These are phyloP conservation scores for Eremochloa ophiuroides DNA, from an alignment of 176 grass and related monocot genomes.

Conservation along the genomic window DNA sequence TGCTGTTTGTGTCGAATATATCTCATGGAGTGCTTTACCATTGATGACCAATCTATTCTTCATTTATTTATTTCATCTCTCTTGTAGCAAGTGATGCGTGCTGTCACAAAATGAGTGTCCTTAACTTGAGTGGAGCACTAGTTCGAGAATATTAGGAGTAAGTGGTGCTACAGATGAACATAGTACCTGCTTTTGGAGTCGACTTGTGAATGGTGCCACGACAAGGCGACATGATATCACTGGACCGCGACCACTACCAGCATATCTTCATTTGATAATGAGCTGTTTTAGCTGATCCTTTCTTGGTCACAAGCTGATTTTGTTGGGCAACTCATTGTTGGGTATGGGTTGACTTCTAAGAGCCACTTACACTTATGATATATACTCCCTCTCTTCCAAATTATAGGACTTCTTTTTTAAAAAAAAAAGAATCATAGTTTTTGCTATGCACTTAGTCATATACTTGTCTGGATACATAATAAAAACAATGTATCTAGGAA, in stretches of 20 bases:
- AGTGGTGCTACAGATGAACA: not conserved
- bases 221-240: not conserved
- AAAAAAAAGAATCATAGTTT: too few relatives aligned
- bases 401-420: too few relatives aligned
- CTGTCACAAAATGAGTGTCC: not conserved
- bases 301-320: not conserved
- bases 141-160: slow-evolving; percentile 18
- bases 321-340: not conserved
- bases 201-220: slow-evolving; percentile 11
- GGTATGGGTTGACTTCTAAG: not conserved
- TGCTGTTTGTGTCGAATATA: not conserved
- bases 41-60: not conserved
- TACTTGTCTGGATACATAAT: too few relatives aligned
- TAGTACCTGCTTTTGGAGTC: not conserved
- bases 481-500: too few relatives aligned
- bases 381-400: too few relatives aligned
- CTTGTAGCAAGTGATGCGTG: not conserved
- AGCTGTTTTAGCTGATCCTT: not conserved
- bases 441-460: too few relatives aligned
- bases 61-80: not conserved
- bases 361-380: too few relatives aligned
- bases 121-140: slow-evolving; percentile 24
- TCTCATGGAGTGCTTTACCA: not conserved
- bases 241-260: not conserved
- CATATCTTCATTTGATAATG: not conserved